Evolutionary conservation across 805 yeast genomes (phyloP).

Genomic region (Yarrowia sp.): DNA sequence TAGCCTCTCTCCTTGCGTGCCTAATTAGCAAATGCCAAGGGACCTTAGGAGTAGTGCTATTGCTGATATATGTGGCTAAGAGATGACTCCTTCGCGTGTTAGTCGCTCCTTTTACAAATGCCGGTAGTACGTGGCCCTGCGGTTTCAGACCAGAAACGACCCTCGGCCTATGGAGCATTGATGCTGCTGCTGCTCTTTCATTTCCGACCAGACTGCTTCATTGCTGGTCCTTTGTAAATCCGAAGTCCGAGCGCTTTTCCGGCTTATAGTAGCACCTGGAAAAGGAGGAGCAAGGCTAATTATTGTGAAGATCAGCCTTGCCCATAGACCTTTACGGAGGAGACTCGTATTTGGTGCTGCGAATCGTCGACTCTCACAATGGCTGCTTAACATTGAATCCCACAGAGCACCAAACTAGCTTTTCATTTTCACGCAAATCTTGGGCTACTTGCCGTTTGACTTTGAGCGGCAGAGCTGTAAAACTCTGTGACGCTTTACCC

Average conservation of each 20-base stretch:
- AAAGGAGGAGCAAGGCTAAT: background rate
- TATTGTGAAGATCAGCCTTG: background rate
- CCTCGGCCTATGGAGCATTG: no score
- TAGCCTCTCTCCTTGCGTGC: no score
- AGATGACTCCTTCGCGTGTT: no score
- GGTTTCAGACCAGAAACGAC: no score
- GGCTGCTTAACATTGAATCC: background rate
- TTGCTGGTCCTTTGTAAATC: no score
- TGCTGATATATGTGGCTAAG: no score
- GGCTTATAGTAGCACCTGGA: background rate
- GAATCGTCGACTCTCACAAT: background rate
- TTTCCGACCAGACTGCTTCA: no score
- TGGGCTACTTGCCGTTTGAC: background rate
- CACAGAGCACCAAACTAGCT: background rate
- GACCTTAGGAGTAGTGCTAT: background rate
- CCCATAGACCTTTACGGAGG: background rate
- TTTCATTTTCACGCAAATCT: constrained; percentile 23
- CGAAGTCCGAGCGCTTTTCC: background rate
- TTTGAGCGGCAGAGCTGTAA: background rate
- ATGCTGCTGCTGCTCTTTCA: no score
- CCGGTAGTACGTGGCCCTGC: no score
- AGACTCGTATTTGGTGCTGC: background rate
- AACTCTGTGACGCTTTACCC: background rate
- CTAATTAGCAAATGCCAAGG: background rate
- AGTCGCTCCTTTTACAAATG: no score